These are phyloP conservation scores for Boletus tomentosulus DNA, from an alignment of 768 basidiomycete species.

Conservation along the genomic window DNA sequence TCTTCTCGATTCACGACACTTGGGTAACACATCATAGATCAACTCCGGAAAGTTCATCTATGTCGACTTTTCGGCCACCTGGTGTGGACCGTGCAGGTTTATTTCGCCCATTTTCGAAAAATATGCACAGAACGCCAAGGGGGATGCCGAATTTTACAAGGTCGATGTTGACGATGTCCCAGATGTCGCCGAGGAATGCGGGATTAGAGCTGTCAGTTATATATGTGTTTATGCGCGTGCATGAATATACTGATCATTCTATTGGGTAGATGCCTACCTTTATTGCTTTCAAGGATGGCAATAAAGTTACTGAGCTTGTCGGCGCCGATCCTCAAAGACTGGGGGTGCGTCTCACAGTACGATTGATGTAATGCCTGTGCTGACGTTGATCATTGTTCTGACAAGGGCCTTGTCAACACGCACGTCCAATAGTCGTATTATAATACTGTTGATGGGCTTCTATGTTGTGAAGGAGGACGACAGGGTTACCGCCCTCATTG, in stretches of 20 bases:
- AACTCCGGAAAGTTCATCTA: slow-evolving; percentile 1
- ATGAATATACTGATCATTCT: background rate
- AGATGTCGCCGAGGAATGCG: slow-evolving; percentile 47
- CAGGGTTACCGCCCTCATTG: no score
- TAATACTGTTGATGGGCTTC: no score
- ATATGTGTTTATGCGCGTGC: background rate
- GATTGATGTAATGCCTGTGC: background rate
- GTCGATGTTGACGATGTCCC: slow-evolving; percentile 60
- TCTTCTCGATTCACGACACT: background rate
- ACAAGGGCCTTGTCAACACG: background rate
- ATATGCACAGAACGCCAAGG: background rate
- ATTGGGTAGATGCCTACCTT: slow-evolving; percentile 21
- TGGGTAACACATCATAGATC: background rate
- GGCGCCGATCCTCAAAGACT: background rate
- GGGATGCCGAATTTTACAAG: slow-evolving; percentile 58
- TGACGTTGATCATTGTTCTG: background rate
- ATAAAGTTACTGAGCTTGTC: background rate
- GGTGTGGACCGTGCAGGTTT: slow-evolving; percentile 17
- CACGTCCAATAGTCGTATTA: background rate
- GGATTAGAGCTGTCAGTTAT: slow-evolving; percentile 49
- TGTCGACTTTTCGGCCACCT: slow-evolving; percentile 19
- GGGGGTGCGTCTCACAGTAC: background rate
- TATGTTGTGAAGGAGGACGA: no score
- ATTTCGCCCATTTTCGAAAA: slow-evolving; percentile 17
- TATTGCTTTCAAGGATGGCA: background rate